These are phyloP conservation scores for Apiospora pterosperma DNA, from an alignment of 2,329 filamentous ascomycete species.

Conservation along the genomic window DNA sequence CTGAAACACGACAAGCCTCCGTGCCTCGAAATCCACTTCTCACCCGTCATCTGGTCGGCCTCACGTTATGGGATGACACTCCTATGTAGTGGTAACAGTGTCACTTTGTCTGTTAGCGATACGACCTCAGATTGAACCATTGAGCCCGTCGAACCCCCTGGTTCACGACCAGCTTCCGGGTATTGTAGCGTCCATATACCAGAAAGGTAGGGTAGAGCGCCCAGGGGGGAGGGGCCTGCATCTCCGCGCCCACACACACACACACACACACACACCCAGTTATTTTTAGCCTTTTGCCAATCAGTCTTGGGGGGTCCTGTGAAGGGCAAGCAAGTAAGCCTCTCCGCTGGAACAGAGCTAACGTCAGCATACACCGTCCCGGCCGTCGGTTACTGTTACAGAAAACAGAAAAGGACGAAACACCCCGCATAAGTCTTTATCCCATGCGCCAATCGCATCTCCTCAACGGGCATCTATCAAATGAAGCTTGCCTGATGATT, in stretches of 20 bases:
- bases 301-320: too few relatives aligned
- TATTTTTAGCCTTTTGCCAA: too few relatives aligned
- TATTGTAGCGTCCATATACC: too few relatives aligned
- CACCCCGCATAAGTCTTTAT: not conserved
- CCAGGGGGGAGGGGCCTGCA: too few relatives aligned
- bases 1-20: slow-evolving; percentile 4
- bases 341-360: not conserved
- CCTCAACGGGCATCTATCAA: not conserved
- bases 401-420: not conserved
- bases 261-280: too few relatives aligned
- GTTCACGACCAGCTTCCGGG: not conserved
- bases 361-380: not conserved
- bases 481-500: slow-evolving; percentile 1
- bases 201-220: too few relatives aligned
- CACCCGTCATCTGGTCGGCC: not conserved
- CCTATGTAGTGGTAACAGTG: not conserved
- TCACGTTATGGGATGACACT: not conserved
- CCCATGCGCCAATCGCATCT: not conserved
- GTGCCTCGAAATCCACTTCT: not conserved
- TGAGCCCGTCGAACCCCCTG: not conserved
- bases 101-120: not conserved
- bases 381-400: not conserved
- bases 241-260: too few relatives aligned
- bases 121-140: not conserved
- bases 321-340: not conserved